Base-by-base conservation (phyloP, 768 basidiomycete genomes). In the Lactarius indigo region DNA sequence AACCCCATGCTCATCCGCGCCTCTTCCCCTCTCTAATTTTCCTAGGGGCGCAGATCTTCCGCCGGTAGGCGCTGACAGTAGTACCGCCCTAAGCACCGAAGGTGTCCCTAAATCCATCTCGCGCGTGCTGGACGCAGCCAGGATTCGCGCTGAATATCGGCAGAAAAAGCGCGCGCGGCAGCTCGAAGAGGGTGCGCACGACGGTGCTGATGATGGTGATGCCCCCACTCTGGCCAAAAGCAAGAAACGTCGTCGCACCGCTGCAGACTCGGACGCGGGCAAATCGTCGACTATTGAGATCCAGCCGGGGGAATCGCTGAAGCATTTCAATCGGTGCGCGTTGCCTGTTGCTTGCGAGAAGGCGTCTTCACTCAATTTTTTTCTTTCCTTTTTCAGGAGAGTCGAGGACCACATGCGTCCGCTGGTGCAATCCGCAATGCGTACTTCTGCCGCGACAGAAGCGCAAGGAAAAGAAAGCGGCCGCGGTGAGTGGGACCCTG, bases 381-480 rank as follows among this genome's bases (percentile, higher is more conserved):
- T 31, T 12, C 61, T 56, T 28, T 20, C 13, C 2, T 15, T 57
- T 57, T 57, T 2, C 61, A 92, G 91, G 75, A 83, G 91, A 47
- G 89, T 93, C 3, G 91, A 93, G 74, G 82, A 83, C 59, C 83
- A 84, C 70, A 85, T 92, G 83, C 81, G 87, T 23, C 86, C 86
- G 2, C 74, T 85, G 8, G 83, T 92, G 58, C 84, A 82, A 64
- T 77, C 82, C 28, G 89, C 89, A 0, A 78, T 89, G 60, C 84
- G 84, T 68, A 75, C 80, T 0, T 88, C 89, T 0, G 81, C 84
- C 15, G 79, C 83, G 5, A 78, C 79, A 17, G 74, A 78, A 78
- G 66, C 84, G 88, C 33, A 83, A 77, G 68, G 77, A 74, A 20
- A 74, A 70, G 50, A 84, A 75, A 72, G 78, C 41, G 75, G 74